Conservation (phyloP, 1,139 yeast genomes). For the Yamadazyma songkhlaensis region DNA sequence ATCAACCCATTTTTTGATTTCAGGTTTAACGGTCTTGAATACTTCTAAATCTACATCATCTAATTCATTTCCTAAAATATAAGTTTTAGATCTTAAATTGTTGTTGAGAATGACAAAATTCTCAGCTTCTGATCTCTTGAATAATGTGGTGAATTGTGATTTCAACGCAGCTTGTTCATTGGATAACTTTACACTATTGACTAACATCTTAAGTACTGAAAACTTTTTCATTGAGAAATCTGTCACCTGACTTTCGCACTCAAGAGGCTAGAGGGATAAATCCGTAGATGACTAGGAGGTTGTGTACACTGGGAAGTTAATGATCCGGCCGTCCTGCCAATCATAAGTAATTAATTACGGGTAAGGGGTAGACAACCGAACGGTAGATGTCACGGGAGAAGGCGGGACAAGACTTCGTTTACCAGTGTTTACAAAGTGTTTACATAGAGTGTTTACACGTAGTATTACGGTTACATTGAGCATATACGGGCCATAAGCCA, state of each 20-base stretch:
- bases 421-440: neutral
- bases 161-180: constrained; percentile 65
- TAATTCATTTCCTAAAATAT: constrained; percentile 62
- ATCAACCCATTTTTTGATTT: constrained; percentile 51
- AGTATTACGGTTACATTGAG: too few relatives aligned
- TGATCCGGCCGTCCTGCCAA: too few relatives aligned
- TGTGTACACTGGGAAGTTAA: too few relatives aligned
- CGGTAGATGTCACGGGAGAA: too few relatives aligned
- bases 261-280: neutral
- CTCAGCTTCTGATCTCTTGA: constrained; percentile 51
- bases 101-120: constrained; percentile 64
- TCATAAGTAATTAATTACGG: too few relatives aligned
- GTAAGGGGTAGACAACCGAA: too few relatives aligned
- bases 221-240: constrained; percentile 3
- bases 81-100: constrained; percentile 66
- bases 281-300: too few relatives aligned
- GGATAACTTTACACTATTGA: constrained; percentile 21
- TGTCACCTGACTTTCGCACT: neutral
- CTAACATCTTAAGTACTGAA: constrained; percentile 9
- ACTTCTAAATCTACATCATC: constrained; percentile 67
- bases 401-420: neutral
- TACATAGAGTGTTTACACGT: too few relatives aligned
- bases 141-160: constrained; percentile 77
- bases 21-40: constrained; percentile 62
- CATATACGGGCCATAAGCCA: too few relatives aligned